Conservation (phyloP, 2,329 filamentous ascomycete species). For the Fusarium cicatricum region DNA sequence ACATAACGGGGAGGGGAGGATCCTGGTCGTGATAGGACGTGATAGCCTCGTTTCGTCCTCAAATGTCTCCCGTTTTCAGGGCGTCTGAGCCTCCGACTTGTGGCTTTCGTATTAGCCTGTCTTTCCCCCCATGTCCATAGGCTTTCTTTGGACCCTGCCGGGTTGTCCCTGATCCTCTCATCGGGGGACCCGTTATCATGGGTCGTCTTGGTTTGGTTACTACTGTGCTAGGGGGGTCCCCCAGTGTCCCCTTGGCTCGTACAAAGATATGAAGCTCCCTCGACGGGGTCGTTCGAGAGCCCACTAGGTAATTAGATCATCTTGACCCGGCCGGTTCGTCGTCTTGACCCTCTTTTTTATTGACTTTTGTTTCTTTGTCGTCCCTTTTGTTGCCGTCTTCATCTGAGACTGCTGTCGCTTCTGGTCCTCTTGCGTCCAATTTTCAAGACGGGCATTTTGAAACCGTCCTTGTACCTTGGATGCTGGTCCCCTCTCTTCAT, state of each 20-base stretch:
- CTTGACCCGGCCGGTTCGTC: conserved; percentile 12
- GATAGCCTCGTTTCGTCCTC: not conserved
- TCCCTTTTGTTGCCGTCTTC: conserved; percentile 22
- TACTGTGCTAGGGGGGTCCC: conserved; percentile 4
- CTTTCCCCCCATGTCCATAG: conserved; percentile 14
- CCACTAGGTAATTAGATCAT: conserved; percentile 35
- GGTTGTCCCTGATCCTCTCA: conserved; percentile 18
- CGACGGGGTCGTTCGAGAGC: conserved; percentile 23
- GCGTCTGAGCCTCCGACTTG: not conserved
- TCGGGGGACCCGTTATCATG: conserved; percentile 28
- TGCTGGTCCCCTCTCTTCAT: conserved; percentile 10
- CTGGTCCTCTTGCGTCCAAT: conserved; percentile 8
- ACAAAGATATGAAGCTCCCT: conserved; percentile 21
- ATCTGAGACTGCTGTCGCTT: conserved; percentile 6
- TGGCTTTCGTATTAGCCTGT: not conserved
- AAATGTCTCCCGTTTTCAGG: not conserved
- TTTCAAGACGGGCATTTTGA: conserved; percentile 34
- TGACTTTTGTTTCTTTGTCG: conserved; percentile 17
- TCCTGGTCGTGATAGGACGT: conserved; percentile 12
- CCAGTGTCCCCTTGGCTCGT: conserved; percentile 23
- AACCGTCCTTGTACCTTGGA: conserved; percentile 11
- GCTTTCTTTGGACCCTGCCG: conserved; percentile 5
- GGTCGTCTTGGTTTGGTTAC: conserved; percentile 11
- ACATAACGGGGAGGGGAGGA: not conserved
- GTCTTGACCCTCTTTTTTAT: conserved; percentile 34